Conservation (phyloP, 2,329 filamentous ascomycete species). For the Aspergillus ibericus region DNA sequence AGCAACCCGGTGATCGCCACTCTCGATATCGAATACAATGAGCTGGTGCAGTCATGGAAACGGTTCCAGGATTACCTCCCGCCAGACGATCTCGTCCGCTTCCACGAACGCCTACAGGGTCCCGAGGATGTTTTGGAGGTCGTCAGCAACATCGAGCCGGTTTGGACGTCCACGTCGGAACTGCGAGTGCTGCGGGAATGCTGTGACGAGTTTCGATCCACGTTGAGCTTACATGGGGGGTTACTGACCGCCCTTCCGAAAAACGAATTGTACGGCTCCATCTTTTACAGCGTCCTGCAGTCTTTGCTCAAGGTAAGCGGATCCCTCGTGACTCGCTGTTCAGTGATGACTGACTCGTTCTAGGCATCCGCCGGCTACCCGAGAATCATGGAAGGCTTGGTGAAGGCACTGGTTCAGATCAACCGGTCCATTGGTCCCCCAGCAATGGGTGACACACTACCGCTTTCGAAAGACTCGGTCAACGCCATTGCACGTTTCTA, state of each 20-base stretch:
- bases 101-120: slow-evolving; percentile 30
- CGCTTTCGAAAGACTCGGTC: slow-evolving; percentile 17
- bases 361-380: slow-evolving; percentile 40
- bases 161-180: slow-evolving; percentile 30
- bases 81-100: slow-evolving; percentile 28
- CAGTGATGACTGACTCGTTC: background rate
- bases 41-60: slow-evolving; percentile 39
- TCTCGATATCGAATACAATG: slow-evolving; percentile 42
- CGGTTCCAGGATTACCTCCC: slow-evolving; percentile 33
- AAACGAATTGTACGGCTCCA: slow-evolving; percentile 28
- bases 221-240: slow-evolving; percentile 29
- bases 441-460: slow-evolving; percentile 10
- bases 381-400: slow-evolving; percentile 35
- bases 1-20: slow-evolving; percentile 33
- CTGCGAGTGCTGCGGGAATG: slow-evolving; percentile 28
- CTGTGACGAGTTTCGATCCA: slow-evolving; percentile 30
- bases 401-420: slow-evolving; percentile 34
- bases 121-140: slow-evolving; percentile 30
- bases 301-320: slow-evolving; percentile 37
- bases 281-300: slow-evolving; percentile 39
- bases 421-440: slow-evolving; percentile 30
- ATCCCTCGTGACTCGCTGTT: background rate
- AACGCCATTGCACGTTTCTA: slow-evolving; percentile 33
- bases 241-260: slow-evolving; percentile 30
- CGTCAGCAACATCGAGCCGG: slow-evolving; percentile 27